Evolutionary conservation across 2,329 filamentous ascomycete species (phyloP).

Genomic region (Fusarium lateritium): DNA sequence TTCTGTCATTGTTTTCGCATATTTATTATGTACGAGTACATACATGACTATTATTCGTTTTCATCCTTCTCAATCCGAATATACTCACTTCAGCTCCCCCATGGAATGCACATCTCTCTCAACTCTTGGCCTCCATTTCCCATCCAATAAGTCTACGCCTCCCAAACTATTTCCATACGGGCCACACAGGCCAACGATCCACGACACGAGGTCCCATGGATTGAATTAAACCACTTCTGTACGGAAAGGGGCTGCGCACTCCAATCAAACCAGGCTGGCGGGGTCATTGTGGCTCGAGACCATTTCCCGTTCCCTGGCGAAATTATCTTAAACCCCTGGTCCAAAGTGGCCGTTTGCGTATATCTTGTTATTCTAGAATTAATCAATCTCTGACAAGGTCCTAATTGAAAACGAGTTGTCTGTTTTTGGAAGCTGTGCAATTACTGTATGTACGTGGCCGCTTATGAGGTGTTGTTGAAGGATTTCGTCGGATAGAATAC

Average conservation of each 20-base stretch:
- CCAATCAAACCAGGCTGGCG: constrained; percentile 41
- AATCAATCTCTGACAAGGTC: constrained; percentile 18
- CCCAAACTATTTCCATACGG: constrained; percentile 23
- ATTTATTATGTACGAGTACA: too few relatives aligned
- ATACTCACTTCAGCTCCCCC: background rate
- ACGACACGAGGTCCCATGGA: constrained; percentile 47
- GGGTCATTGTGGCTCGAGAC: constrained; percentile 48
- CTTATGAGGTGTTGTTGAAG: background rate
- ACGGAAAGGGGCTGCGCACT: constrained; percentile 38
- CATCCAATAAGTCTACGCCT: constrained; percentile 18
- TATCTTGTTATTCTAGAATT: constrained; percentile 19
- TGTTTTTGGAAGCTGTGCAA: background rate
- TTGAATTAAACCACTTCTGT: background rate
- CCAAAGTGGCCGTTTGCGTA: constrained; percentile 5
- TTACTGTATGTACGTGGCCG: background rate
- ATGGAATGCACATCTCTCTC: constrained; percentile 4
- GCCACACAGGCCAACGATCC: constrained; percentile 44
- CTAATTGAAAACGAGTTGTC: background rate
- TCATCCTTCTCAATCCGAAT: too few relatives aligned
- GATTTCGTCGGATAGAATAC: background rate
- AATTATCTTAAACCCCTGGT: constrained; percentile 45
- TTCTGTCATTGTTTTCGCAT: background rate
- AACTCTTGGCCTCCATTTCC: background rate
- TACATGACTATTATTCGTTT: too few relatives aligned
- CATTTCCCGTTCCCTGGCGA: constrained; percentile 45